Base-by-base conservation (phyloP, 148 eudicot genomes). In the Selenicereus undatus region DNA sequence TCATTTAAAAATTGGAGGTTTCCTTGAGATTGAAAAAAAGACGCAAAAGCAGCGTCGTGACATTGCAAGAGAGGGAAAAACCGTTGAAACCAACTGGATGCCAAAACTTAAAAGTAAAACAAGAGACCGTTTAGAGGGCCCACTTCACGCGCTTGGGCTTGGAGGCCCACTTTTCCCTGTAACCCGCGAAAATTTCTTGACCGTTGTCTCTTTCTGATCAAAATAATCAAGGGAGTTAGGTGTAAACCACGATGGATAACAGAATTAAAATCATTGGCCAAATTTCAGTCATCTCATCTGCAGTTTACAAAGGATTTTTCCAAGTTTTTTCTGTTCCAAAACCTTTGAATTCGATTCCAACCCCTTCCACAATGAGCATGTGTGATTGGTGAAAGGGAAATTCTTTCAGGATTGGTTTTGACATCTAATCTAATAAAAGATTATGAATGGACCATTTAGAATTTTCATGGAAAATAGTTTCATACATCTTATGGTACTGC, bases 131-230 rank as follows among this genome's bases (percentile, higher is more conserved):
- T 83, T 13, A 2, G 8, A 20, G 85, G 85, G 72, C 85, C 85
- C 82, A 79, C 82, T 29, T 30, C 82, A 83, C 82, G 85, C 82
- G 85, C 13, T 79, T 83, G 71, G 82, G 82, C 43, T 7, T 4
- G 8, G 8, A 39, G 43, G 43, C 62, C 82, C 85, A 73, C 11
- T 21, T 45, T 8, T n/a, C 62, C 52, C 2, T 7, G 56, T 48
- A 62, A 62, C 73, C 84, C 81, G 27, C 78, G 8, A 39, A 39
- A 39, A 39, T 39, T 48, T 48, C 13, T 48, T 48, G 52, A 48
- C 52, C 52, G 12, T 48, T 48, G 1, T 21, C 13, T 66, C 58
- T 22, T 0, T 27, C 2, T 42, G 22, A 11, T 56, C 24, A 36
- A 74, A 65, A 7, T 32, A 48, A 48, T 30, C 21, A 30, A 13